phyloP scores from a whole-genome alignment of 805 yeast genomes.

The Wickerhamomyces hampshirensis region DNA sequence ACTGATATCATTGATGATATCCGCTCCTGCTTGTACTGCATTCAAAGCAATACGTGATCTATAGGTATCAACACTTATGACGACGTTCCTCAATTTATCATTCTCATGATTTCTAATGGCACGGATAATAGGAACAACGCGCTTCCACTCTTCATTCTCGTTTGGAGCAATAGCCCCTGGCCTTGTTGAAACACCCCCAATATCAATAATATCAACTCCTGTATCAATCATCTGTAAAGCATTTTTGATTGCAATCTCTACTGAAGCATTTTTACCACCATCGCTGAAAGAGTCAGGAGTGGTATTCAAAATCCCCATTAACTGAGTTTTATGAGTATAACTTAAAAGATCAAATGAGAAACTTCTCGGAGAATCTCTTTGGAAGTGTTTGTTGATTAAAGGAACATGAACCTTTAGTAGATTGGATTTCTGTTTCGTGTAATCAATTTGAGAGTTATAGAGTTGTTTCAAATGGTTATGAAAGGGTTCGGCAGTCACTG shows the following conservation, averaged over 20 bases:
- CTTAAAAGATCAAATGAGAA: slow-evolving; percentile 42
- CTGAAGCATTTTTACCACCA: slow-evolving; percentile 52
- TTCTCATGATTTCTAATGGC: slow-evolving; percentile 46
- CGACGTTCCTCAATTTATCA: slow-evolving; percentile 32
- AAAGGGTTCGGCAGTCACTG: slow-evolving; percentile 80
- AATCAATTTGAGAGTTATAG: slow-evolving; percentile 30
- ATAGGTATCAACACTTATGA: slow-evolving; percentile 87
- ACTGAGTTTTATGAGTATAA: slow-evolving; percentile 45
- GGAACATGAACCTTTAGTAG: slow-evolving; percentile 50
- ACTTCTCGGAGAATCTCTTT: slow-evolving; percentile 11
- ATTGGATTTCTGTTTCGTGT: slow-evolving; percentile 43
- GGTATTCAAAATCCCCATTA: slow-evolving; percentile 86
- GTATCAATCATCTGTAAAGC: slow-evolving; percentile 46
- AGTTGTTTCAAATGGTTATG: slow-evolving; percentile 60
- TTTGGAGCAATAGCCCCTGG: slow-evolving; percentile 71
- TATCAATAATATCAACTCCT: slow-evolving; percentile 77
- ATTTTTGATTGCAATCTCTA: slow-evolving; percentile 37
- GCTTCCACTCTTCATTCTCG: slow-evolving; percentile 57
- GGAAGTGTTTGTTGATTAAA: slow-evolving; percentile 22
- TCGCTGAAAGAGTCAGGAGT: slow-evolving; percentile 97
- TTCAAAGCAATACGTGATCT: slow-evolving; percentile 68
- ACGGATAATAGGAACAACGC: slow-evolving; percentile 68
- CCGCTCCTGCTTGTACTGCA: slow-evolving; percentile 74
- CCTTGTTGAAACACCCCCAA: slow-evolving; percentile 93
- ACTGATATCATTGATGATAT: slow-evolving; percentile 86